Base-by-base conservation (phyloP, 352 stramenopile genomes). In the Phytophthora colocasiae region DNA sequence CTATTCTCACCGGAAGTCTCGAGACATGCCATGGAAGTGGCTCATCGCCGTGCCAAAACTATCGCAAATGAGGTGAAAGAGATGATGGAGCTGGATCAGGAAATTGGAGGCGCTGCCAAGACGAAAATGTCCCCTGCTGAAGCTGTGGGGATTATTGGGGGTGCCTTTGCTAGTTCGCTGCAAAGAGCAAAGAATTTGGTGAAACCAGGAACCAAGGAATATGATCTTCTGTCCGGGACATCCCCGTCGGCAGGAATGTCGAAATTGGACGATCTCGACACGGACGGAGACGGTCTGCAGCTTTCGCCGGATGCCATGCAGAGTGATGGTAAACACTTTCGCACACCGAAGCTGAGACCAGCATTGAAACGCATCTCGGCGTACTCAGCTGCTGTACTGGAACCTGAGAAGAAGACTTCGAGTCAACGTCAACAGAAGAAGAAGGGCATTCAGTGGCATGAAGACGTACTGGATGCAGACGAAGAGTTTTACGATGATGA, bases 1-100 rank as follows among this genome's bases (percentile, higher is more conserved):
- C 69, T 96, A 5, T 96, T 96, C 61, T 95, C 86, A 1, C 83
- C 88, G 0, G 88, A 96, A 22, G 76, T 95, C 3, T 96, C 88
- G 7, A 77, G 88, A 22, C 86, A 93, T 45, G 85, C 86, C 9
- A 88, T 96, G 63, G 88, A 96, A 31, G 75, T 94, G n/a, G 88
- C 88, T 0, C 85, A 92, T 63, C 80, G 88, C 19, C 84, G 88
- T 27, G 88, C 88, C 6, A 87, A 90, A 55, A 77, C 65, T 3
- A 71, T 96, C 36, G 86, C 91, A 11, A 80, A 70, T 15, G 88
- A 96, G 58, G 69, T 96, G 19, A 89, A 91, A 56, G 86, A 96
- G 48, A 71, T 93, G 48, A 57, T 66, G 4, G 70, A 83, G 19
- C 60, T 93, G 11, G 85, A 93, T 11, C 56, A 46, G 24, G 67